Conservation (phyloP, 352 stramenopile species). For the Phytophthora sp. region DNA sequence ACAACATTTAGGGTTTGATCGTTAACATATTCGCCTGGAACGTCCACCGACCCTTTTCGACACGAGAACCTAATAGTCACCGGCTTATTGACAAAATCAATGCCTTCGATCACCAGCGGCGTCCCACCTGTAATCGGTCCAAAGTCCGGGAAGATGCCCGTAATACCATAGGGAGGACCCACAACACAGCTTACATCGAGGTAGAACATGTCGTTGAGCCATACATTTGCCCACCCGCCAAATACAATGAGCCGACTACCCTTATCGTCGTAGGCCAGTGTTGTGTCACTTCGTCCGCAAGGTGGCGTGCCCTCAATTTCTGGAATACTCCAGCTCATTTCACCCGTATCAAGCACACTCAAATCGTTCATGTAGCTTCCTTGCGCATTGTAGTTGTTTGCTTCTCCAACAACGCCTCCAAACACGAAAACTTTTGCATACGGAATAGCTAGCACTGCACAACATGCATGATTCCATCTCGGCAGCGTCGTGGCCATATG, state of each 20-base stretch:
- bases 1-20: conserved; percentile 89
- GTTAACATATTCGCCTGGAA: conserved; percentile 88
- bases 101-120: conserved; percentile 86
- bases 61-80: conserved; percentile 92
- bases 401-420: conserved; percentile 93
- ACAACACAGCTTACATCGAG: conserved; percentile 95
- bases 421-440: conserved; percentile 97
- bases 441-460: conserved; percentile 94
- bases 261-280: conserved; percentile 94
- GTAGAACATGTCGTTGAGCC: conserved; percentile 91
- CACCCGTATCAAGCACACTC: conserved; percentile 93
- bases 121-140: conserved; percentile 94
- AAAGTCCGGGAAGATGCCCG: conserved; percentile 85
- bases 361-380: conserved; percentile 91
- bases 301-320: conserved; percentile 83
- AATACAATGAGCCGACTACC: conserved; percentile 93
- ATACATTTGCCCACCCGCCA: conserved; percentile 96
- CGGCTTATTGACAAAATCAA: conserved; percentile 90
- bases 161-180: conserved; percentile 96
- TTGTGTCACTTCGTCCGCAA: conserved; percentile 91
- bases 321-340: conserved; percentile 87
- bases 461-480: conserved; percentile 96
- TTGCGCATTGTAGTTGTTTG: conserved; percentile 86
- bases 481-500: conserved; percentile 79
- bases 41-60: conserved; percentile 90